phyloP scores from a whole-genome alignment of 371 early-diverging fungal species.

The Lichtheimia corymbifera region DNA sequence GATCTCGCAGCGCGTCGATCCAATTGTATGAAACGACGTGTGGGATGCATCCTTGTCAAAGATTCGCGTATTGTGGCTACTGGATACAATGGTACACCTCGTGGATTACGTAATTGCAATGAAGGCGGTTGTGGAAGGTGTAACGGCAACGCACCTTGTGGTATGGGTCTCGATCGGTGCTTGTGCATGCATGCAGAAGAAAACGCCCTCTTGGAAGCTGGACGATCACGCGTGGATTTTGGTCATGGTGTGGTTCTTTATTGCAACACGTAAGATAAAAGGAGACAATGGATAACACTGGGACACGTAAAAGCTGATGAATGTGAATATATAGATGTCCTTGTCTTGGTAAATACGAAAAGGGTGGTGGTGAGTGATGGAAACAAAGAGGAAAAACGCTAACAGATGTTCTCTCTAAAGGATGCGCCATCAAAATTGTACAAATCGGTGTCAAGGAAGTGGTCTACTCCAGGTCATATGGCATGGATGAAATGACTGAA shows the following conservation, averaged over 20 bases:
- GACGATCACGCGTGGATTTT: slow-evolving; percentile 75
- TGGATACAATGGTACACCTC: slow-evolving; percentile 98
- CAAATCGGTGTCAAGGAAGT: slow-evolving; percentile 93
- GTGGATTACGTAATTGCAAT: slow-evolving; percentile 88
- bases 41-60: slow-evolving; percentile 95
- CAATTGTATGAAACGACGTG: slow-evolving; percentile 97
- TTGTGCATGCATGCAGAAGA: slow-evolving; percentile 99
- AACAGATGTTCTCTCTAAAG: slow-evolving; percentile 39
- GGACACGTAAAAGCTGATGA: neutral
- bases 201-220: slow-evolving; percentile 95
- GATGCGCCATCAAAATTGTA: slow-evolving; percentile 95
- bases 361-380: neutral
- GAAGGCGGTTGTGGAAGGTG: slow-evolving; percentile 96
- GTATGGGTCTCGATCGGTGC: slow-evolving; percentile 83
- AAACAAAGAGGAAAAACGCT: no score
- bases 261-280: slow-evolving; percentile 78
- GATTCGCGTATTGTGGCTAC: slow-evolving; percentile 91
- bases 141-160: slow-evolving; percentile 80
- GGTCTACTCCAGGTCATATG: slow-evolving; percentile 85
- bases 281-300: neutral
- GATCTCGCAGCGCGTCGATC: slow-evolving; percentile 83
- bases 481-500: slow-evolving; percentile 87
- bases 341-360: slow-evolving; percentile 60
- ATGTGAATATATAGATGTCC: slow-evolving; percentile 52
- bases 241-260: slow-evolving; percentile 77